Conservation (phyloP, 2,329 filamentous ascomycete species). For the Stachybotrys chartarum region DNA sequence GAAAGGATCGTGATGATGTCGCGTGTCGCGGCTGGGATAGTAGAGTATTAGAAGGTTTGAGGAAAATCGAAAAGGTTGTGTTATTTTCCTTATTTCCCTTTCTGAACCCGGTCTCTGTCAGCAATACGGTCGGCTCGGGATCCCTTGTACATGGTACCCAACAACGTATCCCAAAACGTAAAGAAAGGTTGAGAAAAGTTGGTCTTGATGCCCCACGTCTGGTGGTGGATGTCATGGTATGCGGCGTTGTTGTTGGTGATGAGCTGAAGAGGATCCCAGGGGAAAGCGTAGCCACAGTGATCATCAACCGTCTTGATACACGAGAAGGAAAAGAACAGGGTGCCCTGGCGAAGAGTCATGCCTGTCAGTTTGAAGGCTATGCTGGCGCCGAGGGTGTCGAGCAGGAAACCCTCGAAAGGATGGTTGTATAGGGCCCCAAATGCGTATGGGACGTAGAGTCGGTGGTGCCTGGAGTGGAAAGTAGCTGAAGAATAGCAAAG, state of each 20-base stretch:
- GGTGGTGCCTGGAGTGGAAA: constrained; percentile 93
- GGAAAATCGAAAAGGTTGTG: too few relatives aligned
- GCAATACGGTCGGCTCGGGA: background rate
- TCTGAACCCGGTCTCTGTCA: background rate
- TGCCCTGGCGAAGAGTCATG: constrained; percentile 80
- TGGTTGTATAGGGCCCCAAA: constrained; percentile 98
- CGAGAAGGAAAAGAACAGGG: constrained; percentile 81
- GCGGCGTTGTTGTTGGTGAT: constrained; percentile 91
- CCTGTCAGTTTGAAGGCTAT: constrained; percentile 73
- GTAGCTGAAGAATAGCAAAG: constrained; percentile 45
- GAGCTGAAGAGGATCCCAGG: constrained; percentile 88
- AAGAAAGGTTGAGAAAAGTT: constrained; percentile 92
- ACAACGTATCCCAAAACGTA: constrained; percentile 83
- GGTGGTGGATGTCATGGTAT: constrained; percentile 98
- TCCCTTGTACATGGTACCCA: constrained; percentile 72
- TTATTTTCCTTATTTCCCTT: background rate
- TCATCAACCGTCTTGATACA: constrained; percentile 97
- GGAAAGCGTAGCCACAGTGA: constrained; percentile 93
- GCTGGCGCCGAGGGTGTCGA: constrained; percentile 84
- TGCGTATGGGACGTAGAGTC: constrained; percentile 94
- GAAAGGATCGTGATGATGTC: too few relatives aligned
- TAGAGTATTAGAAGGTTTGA: too few relatives aligned
- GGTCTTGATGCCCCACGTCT: constrained; percentile 97
- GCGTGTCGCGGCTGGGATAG: too few relatives aligned
- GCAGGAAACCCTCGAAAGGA: constrained; percentile 84